Conservation (phyloP, 1,139 yeast species). For the Scheffersomyces titani region DNA sequence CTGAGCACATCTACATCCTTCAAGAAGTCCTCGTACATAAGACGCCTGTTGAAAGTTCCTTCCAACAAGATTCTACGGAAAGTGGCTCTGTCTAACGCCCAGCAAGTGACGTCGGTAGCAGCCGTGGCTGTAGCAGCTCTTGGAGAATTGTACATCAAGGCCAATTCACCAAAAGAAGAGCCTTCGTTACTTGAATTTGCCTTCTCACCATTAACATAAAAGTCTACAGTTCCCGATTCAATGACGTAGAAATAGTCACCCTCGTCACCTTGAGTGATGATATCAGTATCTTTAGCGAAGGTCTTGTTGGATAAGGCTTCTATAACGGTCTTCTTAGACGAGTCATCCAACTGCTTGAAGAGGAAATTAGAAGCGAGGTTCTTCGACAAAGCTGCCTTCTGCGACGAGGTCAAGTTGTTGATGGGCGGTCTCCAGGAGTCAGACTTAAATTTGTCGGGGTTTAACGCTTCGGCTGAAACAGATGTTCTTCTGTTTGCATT, state of each 20-base stretch:
- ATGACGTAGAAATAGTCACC: slow-evolving; percentile 93
- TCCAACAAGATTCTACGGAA: slow-evolving; percentile 90
- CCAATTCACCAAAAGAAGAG: slow-evolving; percentile 93
- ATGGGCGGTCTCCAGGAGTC: slow-evolving; percentile 77
- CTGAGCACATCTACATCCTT: slow-evolving; percentile 83
- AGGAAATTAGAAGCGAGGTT: slow-evolving; percentile 80
- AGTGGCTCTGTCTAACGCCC: slow-evolving; percentile 94
- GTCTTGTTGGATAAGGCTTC: slow-evolving; percentile 77
- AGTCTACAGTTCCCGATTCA: slow-evolving; percentile 83
- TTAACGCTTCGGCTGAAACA: slow-evolving; percentile 78
- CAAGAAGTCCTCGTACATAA: slow-evolving; percentile 86
- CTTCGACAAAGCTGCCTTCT: slow-evolving; percentile 65
- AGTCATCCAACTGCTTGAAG: slow-evolving; percentile 75
- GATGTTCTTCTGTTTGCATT: slow-evolving; percentile 85
- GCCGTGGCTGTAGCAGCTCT: slow-evolving; percentile 95
- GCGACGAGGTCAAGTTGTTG: slow-evolving; percentile 63
- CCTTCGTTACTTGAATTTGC: slow-evolving; percentile 82
- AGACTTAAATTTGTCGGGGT: slow-evolving; percentile 55
- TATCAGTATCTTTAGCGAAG: slow-evolving; percentile 59
- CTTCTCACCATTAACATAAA: slow-evolving; percentile 68
- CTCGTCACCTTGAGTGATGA: slow-evolving; percentile 92
- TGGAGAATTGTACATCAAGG: slow-evolving; percentile 96
- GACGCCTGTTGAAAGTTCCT: slow-evolving; percentile 86
- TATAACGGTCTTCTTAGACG: slow-evolving; percentile 73
- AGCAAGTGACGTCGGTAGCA: slow-evolving; percentile 60